Base-by-base conservation (phyloP, 2,329 filamentous ascomycete genomes). In the Diplocarpon mali region DNA sequence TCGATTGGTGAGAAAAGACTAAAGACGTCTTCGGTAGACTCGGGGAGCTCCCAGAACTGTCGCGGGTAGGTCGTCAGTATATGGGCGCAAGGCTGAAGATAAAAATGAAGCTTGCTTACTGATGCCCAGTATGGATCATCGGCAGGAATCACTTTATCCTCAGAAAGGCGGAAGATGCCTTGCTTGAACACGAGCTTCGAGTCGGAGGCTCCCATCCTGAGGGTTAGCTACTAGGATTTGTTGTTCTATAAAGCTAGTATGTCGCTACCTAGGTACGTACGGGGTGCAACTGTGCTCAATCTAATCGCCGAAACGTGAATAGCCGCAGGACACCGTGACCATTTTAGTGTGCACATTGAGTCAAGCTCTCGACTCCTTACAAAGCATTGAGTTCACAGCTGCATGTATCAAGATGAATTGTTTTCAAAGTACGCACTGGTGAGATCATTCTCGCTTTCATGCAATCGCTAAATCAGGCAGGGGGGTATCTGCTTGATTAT, bases 131-230 rank as follows among this genome's bases (percentile, higher is more conserved):
- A 95, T 14, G 79, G 73, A 68, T 95, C 87, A 66, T 92, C 83
- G 45, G 87, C 79, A 48, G 87, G 75, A 61, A 96, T 95, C 63
- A 85, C 75, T 54, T 81, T 80, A 64, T 94, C 84, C 64, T 95
- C 88, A n/a, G 88, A 92, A 48, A 98, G 78, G 62, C 85, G 80
- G 71, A 96, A 95, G 69, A 96, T 94, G 67, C 89, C 90, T 68
- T 94, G 86, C 69, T 95, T 96, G 76, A 98, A 96, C 62, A 90
- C 87, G 62, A 96, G 80, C 75, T 96, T 96, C 60, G 90, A 96
- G 70, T 96, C 90, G 68, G 90, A 95, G 63, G 90, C 90, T 67
- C 92, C 92, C 92, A 98, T 98, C 34, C 42, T 60, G 50, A 51
- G 46, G 46, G 53, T 51, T 34, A 42, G 14, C 42, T 51, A 35